Conservation (phyloP, 768 basidiomycete species). For the Boletus insuetus region DNA sequence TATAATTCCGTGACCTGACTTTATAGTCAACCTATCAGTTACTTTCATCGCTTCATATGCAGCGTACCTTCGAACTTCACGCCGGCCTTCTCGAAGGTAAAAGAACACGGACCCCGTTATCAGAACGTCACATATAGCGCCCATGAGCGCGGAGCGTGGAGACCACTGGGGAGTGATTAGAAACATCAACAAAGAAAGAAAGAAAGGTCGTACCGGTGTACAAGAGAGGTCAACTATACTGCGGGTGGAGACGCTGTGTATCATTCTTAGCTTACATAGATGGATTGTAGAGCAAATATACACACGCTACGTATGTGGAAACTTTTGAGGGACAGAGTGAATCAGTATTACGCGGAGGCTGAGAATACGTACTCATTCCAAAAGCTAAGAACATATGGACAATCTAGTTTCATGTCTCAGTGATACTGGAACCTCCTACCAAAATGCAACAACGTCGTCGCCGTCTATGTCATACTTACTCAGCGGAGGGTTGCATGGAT, state of each 20-base stretch:
- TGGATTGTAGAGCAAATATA: background rate
- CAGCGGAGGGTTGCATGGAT: background rate
- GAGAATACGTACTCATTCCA: constrained; percentile 5
- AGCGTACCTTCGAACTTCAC: constrained; percentile 6
- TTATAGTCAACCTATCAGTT: background rate
- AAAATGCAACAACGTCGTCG: constrained; percentile 2
- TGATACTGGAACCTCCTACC: background rate
- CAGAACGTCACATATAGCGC: constrained; percentile 11
- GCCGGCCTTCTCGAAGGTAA: constrained; percentile 16
- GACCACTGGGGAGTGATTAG: constrained; percentile 8
- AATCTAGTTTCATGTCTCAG: background rate
- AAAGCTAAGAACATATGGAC: background rate
- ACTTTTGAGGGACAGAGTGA: background rate
- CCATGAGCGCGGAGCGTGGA: constrained; percentile 27
- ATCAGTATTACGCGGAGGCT: background rate
- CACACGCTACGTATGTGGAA: background rate
- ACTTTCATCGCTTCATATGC: too few species aligned
- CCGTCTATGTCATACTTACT: background rate
- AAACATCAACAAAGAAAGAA: background rate
- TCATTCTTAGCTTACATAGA: background rate
- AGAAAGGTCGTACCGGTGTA: background rate
- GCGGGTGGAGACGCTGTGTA: background rate
- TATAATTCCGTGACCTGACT: constrained; percentile 3
- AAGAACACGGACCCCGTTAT: constrained; percentile 22
- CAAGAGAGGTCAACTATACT: background rate